A percentile compares a stretch with the other conserved stretches of the same genome.
Evolutionary conservation across 495 filamentous ascomycete species (phyloP).

Genomic region (Penicillium psychrofluorescens): DNA sequence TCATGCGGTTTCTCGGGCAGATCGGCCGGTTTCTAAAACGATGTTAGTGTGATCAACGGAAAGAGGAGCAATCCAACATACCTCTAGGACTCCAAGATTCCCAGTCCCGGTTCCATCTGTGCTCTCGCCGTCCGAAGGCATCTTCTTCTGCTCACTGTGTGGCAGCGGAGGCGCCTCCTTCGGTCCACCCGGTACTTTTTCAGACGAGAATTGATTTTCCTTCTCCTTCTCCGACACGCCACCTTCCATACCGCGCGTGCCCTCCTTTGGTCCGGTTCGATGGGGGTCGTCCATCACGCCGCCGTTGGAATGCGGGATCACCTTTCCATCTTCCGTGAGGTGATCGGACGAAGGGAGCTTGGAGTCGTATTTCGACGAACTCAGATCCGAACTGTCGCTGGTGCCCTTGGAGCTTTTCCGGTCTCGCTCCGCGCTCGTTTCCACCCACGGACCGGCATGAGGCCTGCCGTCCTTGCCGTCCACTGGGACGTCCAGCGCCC

Average conservation of each 20-base stretch:
- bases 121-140: conserved; percentile 33
- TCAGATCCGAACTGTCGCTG: conserved; percentile 10
- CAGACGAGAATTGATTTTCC: conserved; percentile 55
- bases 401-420: conserved; percentile 39
- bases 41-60: no score
- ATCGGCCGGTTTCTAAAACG: conserved; percentile 67
- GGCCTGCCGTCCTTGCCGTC: conserved; percentile 96
- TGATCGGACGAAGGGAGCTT: conserved; percentile 27
- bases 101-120: conserved; percentile 28
- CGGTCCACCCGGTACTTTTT: conserved; percentile 72
- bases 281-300: conserved; percentile 88
- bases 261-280: conserved; percentile 64
- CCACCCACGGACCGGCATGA: conserved; percentile 82
- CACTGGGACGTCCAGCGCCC: conserved; percentile 84
- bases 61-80: conserved; percentile 20
- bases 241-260: conserved; percentile 79
- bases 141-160: conserved; percentile 63
- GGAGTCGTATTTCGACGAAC: conserved; percentile 16
- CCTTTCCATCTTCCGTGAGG: conserved; percentile 50
- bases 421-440: conserved; percentile 55
- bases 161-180: conserved; percentile 81
- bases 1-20: conserved; percentile 76
- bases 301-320: conserved; percentile 71
- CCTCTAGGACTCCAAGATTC: conserved; percentile 58
- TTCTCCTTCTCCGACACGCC: conserved; percentile 81